Evolutionary conservation across 768 basidiomycete genomes (phyloP).

Genomic region (Bullera alba): DNA sequence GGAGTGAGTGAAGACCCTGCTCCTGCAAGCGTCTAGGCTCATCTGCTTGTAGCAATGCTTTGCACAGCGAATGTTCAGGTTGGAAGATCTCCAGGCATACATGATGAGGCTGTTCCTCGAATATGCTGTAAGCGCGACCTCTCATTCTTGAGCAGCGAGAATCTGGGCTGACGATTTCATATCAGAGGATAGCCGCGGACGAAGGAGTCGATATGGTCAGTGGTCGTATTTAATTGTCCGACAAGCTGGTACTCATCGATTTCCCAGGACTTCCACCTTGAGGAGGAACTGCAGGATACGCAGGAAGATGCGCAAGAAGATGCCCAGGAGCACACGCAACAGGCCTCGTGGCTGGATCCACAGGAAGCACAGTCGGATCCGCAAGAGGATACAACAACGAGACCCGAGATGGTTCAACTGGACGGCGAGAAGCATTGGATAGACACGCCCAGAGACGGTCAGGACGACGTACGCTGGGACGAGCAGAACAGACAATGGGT

Average conservation of each 20-base stretch:
- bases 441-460: no score
- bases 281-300: neutral
- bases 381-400: no score
- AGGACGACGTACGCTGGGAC: no score
- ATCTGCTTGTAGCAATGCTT: constrained; percentile 27
- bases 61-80: constrained; percentile 45
- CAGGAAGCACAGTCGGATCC: no score
- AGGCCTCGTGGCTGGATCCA: no score
- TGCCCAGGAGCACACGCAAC: neutral
- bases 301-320: neutral
- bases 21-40: neutral
- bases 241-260: neutral
- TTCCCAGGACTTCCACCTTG: neutral
- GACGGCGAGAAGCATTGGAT: no score
- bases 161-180: neutral
- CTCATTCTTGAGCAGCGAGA: neutral
- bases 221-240: neutral
- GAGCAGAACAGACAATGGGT: no score
- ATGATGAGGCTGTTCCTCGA: constrained; percentile 47
- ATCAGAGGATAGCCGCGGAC: constrained; percentile 30
- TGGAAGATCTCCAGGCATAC: constrained; percentile 45
- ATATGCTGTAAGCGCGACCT: constrained; percentile 36
- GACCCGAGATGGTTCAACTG: no score
- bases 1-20: constrained; percentile 34
- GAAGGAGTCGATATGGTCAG: constrained; percentile 38